phyloP scores from a whole-genome alignment of 2,329 filamentous ascomycete genomes.

The Alternaria alternata region DNA sequence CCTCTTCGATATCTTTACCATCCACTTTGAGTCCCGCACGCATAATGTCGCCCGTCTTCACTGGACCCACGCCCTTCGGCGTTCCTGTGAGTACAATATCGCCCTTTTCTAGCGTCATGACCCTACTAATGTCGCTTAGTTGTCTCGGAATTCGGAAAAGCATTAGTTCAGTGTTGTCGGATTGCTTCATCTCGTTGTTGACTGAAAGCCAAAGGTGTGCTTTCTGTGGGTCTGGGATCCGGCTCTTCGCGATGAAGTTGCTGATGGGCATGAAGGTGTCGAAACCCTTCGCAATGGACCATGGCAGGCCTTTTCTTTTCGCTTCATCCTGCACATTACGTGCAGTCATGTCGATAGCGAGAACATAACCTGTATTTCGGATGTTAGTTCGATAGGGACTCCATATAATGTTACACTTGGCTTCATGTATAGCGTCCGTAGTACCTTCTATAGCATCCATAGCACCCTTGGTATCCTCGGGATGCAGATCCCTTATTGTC shows the following conservation, averaged over 20 bases:
- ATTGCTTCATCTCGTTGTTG: conserved; percentile 79
- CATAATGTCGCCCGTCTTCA: conserved; percentile 86
- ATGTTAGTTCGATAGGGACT: not conserved
- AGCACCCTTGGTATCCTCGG: conserved; percentile 76
- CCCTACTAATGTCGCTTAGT: conserved; percentile 88
- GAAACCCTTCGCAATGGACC: conserved; percentile 96
- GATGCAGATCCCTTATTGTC: conserved; percentile 76
- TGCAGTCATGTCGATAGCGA: conserved; percentile 97
- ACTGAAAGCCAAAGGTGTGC: conserved; percentile 86
- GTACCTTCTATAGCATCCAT: conserved; percentile 82
- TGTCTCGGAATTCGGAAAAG: conserved; percentile 89
- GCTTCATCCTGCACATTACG: conserved; percentile 95
- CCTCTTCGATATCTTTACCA: conserved; percentile 85
- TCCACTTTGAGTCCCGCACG: conserved; percentile 80
- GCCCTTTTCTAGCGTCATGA: conserved; percentile 92
- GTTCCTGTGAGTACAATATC: conserved; percentile 97
- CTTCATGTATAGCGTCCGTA: conserved; percentile 23
- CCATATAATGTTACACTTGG: not conserved
- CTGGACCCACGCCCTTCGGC: conserved; percentile 90
- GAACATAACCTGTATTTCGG: conserved; percentile 72
- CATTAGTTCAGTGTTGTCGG: conserved; percentile 92
- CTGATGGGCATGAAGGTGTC: conserved; percentile 95
- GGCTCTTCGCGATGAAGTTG: conserved; percentile 78
- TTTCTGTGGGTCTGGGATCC: conserved; percentile 86
- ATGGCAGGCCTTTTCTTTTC: conserved; percentile 95